Conservation (phyloP, 2,329 filamentous ascomycete species). For the Colletotrichum salicis region DNA sequence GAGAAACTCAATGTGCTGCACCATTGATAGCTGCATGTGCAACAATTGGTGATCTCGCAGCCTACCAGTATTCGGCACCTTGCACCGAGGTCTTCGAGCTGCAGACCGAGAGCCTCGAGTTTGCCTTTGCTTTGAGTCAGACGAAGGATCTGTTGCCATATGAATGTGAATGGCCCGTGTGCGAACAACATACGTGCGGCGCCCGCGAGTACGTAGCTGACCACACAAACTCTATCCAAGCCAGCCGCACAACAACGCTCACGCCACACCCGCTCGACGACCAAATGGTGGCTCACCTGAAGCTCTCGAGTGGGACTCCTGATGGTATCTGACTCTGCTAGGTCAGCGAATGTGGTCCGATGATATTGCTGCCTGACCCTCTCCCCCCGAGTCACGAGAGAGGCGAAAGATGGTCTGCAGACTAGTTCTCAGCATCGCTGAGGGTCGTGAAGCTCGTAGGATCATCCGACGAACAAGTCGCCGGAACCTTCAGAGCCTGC, state of each 20-base stretch:
- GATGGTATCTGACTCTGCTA: background rate
- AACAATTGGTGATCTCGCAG: background rate
- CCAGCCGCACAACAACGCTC: constrained; percentile 8
- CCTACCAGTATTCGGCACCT: background rate
- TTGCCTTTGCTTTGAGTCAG: background rate
- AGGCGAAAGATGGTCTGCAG: background rate
- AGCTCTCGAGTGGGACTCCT: background rate
- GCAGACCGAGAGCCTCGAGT: background rate
- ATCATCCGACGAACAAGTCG: background rate
- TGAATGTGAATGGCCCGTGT: background rate
- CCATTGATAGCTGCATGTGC: background rate
- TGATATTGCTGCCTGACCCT: background rate
- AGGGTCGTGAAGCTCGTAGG: background rate
- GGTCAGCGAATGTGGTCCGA: background rate
- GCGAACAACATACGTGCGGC: background rate
- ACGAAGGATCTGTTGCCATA: constrained; percentile 8
- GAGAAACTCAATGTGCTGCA: background rate
- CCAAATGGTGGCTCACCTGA: constrained; percentile 4
- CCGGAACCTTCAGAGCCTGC: background rate
- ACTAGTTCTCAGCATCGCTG: background rate
- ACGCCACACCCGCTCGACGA: constrained; percentile 15
- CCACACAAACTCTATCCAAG: constrained; percentile 16
- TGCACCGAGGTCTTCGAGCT: background rate
- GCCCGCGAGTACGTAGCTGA: constrained; percentile 12
- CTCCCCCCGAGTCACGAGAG: background rate